These are phyloP conservation scores for Allium sativum DNA, from an alignment of 106 monocot species.

Conservation along the genomic window DNA sequence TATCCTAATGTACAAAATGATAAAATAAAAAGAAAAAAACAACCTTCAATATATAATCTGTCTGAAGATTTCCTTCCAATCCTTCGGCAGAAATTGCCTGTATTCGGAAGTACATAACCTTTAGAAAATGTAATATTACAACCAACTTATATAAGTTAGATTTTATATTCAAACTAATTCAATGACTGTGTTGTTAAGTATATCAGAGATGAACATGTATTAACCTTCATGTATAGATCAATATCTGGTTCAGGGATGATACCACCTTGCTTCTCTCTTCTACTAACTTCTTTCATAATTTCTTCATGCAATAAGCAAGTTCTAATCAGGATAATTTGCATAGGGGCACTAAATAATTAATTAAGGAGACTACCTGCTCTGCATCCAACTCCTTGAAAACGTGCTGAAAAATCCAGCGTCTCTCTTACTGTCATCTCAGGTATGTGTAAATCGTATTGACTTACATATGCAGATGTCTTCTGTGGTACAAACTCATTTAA, in stretches of 20 bases:
- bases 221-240: conserved; percentile 87
- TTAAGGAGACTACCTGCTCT: conserved; percentile 8
- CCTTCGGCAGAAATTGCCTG: conserved; percentile 40
- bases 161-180: too few relatives aligned
- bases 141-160: too few relatives aligned
- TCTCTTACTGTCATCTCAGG: conserved; percentile 23
- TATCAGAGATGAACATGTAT: too few relatives aligned
- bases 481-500: conserved; percentile 16
- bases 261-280: conserved; percentile 44
- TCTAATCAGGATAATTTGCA: background rate
- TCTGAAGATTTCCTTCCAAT: conserved; percentile 69
- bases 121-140: too few relatives aligned
- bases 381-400: conserved; percentile 17
- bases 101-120: background rate
- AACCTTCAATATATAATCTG: conserved; percentile 79
- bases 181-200: too few relatives aligned
- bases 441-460: conserved; percentile 19
- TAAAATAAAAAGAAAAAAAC: background rate
- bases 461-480: conserved; percentile 19
- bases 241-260: conserved; percentile 64
- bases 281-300: conserved; percentile 77
- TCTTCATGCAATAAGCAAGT: conserved; percentile 20
- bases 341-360: background rate
- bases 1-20: background rate
- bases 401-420: conserved; percentile 22